Conservation (phyloP, 495 filamentous ascomycete species). For the Aspergillus sclerotioniger region DNA sequence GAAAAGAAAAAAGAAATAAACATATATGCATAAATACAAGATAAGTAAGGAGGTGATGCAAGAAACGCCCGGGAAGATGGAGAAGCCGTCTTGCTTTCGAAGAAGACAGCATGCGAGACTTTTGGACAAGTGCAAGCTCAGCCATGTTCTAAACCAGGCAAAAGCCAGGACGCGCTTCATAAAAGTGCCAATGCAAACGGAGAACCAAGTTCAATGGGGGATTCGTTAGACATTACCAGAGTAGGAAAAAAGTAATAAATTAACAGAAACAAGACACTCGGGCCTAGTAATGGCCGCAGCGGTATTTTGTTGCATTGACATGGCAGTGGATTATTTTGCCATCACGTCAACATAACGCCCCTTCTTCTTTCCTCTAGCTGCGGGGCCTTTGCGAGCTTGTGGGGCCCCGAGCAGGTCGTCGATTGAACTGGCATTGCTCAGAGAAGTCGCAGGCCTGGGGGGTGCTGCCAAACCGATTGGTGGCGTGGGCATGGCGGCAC, state of each 20-base stretch:
- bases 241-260: constrained; percentile 32
- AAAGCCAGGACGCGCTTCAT: constrained; percentile 19
- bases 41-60: constrained; percentile 14
- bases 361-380: constrained; percentile 73
- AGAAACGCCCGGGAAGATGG: constrained; percentile 10
- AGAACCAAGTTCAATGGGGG: constrained; percentile 4
- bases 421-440: constrained; percentile 79
- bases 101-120: constrained; percentile 21
- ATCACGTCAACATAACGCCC: constrained; percentile 92
- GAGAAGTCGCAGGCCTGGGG: constrained; percentile 59
- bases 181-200: constrained; percentile 11
- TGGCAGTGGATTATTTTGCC: constrained; percentile 47
- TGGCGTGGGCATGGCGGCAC: constrained; percentile 33
- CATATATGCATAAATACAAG: constrained; percentile 20
- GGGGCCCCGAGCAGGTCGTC: constrained; percentile 79
- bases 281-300: background rate
- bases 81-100: constrained; percentile 1
- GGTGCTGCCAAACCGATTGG: constrained; percentile 30
- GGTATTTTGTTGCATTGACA: background rate
- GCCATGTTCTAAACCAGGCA: constrained; percentile 5
- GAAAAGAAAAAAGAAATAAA: constrained; percentile 3
- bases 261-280: constrained; percentile 10
- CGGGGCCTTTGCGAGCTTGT: constrained; percentile 61
- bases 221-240: constrained; percentile 26
- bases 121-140: constrained; percentile 8